These are phyloP conservation scores for Alnus rubra DNA, from an alignment of 306 rosid species.

Conservation along the genomic window DNA sequence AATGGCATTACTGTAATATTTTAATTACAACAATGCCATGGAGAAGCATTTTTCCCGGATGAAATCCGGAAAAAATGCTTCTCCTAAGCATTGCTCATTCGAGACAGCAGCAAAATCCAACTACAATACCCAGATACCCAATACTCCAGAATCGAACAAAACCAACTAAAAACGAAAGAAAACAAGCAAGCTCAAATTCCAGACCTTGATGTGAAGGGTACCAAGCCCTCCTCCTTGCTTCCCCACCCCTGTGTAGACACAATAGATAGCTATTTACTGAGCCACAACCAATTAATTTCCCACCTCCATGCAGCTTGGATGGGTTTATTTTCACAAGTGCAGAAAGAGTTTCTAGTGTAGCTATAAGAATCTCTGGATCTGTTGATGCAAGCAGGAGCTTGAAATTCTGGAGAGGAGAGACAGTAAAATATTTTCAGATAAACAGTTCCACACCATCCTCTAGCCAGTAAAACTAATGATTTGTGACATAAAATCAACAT, in stretches of 20 bases:
- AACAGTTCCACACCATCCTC: not conserved
- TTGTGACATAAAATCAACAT: slow-evolving; percentile 21
- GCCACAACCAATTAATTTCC: slow-evolving; percentile 92
- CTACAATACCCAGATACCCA: too few relatives aligned
- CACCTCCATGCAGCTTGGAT: slow-evolving; percentile 89
- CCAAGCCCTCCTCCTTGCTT: slow-evolving; percentile 98
- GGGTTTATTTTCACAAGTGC: slow-evolving; percentile 91
- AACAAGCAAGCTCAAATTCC: too few relatives aligned
- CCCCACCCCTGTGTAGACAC: slow-evolving; percentile 98
- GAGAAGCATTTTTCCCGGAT: too few relatives aligned
- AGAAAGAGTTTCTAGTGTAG: slow-evolving; percentile 85
- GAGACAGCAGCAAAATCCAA: too few relatives aligned
- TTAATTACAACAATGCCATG: too few relatives aligned
- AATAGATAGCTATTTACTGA: slow-evolving; percentile 82
- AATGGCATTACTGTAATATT: too few relatives aligned
- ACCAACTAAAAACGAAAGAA: too few relatives aligned
- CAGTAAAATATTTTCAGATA: not conserved
- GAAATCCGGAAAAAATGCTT: too few relatives aligned
- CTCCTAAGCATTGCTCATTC: too few relatives aligned
- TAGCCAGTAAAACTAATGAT: slow-evolving; percentile 14
- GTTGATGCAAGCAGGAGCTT: slow-evolving; percentile 86
- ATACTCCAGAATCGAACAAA: too few relatives aligned
- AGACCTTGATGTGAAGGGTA: too few relatives aligned
- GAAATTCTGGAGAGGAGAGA: slow-evolving; percentile 70
- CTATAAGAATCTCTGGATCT: slow-evolving; percentile 89